Evolutionary conservation across 2,329 filamentous ascomycete genomes (phyloP).

Genomic region (Verticillium klebahnii): DNA sequence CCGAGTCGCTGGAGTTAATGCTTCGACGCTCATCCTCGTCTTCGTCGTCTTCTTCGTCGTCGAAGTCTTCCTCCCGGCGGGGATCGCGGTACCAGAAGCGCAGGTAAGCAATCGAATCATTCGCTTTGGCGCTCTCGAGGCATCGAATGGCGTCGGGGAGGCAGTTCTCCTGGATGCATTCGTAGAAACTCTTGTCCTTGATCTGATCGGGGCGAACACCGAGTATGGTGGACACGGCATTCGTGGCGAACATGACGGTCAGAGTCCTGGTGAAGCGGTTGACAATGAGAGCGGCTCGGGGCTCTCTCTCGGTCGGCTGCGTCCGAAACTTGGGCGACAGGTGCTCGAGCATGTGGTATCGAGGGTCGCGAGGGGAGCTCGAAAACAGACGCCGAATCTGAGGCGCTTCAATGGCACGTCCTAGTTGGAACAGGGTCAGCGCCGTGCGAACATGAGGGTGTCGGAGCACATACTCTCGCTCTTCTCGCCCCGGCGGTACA

Average conservation of each 20-base stretch:
- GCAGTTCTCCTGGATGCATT: slow-evolving; percentile 76
- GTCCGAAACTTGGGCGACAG: slow-evolving; percentile 75
- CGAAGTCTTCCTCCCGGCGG: slow-evolving; percentile 48
- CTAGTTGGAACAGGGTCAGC: slow-evolving; percentile 36
- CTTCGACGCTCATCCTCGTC: slow-evolving; percentile 34
- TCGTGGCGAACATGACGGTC: slow-evolving; percentile 82
- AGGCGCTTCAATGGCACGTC: slow-evolving; percentile 71
- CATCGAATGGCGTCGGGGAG: slow-evolving; percentile 72
- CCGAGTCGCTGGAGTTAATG: slow-evolving; percentile 32
- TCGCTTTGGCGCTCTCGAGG: slow-evolving; percentile 80
- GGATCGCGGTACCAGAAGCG: slow-evolving; percentile 82
- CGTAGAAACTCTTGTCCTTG: slow-evolving; percentile 77
- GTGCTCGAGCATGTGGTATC: slow-evolving; percentile 86
- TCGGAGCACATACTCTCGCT: slow-evolving; percentile 64
- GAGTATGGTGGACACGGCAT: slow-evolving; percentile 69
- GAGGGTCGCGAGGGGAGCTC: slow-evolving; percentile 74
- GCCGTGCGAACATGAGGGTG: neutral
- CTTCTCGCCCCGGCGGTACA: slow-evolving; percentile 64
- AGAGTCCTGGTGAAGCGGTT: slow-evolving; percentile 82
- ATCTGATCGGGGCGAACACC: slow-evolving; percentile 67
- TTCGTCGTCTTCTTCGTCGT: slow-evolving; percentile 34
- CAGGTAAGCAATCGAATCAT: slow-evolving; percentile 86
- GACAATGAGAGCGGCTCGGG: slow-evolving; percentile 76
- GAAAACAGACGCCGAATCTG: slow-evolving; percentile 76
- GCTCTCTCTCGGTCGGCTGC: slow-evolving; percentile 64